Conservation (phyloP, 1,284 basidiomycete genomes). For the Cutaneotrichosporon cutaneum region DNA sequence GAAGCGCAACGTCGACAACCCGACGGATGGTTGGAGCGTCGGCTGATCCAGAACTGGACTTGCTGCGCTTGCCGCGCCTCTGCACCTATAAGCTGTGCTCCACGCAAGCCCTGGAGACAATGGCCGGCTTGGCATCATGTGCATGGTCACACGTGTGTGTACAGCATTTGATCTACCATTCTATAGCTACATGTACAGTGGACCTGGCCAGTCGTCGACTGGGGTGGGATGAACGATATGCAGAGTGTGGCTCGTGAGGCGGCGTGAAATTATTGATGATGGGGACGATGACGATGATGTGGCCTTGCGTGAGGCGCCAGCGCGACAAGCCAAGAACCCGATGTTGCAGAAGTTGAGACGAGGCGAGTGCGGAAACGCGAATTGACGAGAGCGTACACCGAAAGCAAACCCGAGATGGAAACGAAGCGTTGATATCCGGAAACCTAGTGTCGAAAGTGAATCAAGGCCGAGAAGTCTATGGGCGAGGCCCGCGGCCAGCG, state of each 20-base stretch:
- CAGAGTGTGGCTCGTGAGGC: not conserved
- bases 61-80: no score
- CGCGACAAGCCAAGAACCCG: not conserved
- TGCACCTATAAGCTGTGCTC: not conserved
- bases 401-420: not conserved
- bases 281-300: not conserved
- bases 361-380: not conserved
- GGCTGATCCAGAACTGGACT: no score
- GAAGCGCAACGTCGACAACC: no score
- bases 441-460: slow-evolving; percentile 2
- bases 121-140: not conserved
- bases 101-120: no score
- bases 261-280: slow-evolving; percentile 6
- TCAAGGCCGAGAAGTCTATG: not conserved
- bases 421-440: not conserved
- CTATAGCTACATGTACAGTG: slow-evolving; percentile 11
- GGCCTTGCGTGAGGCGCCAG: not conserved
- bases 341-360: not conserved
- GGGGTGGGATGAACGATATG: not conserved
- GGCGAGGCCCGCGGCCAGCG: slow-evolving; percentile 8
- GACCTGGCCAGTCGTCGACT: not conserved
- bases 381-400: not conserved
- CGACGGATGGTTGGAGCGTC: no score
- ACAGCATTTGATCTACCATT: slow-evolving; percentile 7
- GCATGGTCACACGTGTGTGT: slow-evolving; percentile 2